phyloP scores from a whole-genome alignment of 257 asterid genomes.

The Nicotiana attenuata region DNA sequence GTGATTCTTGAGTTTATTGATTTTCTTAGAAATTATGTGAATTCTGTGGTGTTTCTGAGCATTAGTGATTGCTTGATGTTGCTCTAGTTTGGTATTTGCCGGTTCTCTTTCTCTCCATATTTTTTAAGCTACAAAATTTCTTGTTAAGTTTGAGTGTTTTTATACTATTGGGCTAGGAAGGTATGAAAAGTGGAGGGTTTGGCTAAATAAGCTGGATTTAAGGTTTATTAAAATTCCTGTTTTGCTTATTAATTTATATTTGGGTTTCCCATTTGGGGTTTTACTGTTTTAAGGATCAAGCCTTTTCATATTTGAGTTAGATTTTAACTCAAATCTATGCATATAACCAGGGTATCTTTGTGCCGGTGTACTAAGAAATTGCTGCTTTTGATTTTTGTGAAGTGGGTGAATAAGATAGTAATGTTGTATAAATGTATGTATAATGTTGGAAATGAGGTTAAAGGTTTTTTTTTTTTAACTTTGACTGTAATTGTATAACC shows the following conservation, averaged over 20 bases:
- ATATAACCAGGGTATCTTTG: no score
- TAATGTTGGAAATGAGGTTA: background rate
- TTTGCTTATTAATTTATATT: background rate
- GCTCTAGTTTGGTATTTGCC: background rate
- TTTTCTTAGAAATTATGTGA: no score
- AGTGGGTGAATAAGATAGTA: background rate
- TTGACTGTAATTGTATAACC: no score
- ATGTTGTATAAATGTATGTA: background rate
- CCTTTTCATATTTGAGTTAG: background rate
- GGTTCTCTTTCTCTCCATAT: background rate
- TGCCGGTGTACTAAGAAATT: no score
- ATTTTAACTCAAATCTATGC: no score
- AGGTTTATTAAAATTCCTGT: no score
- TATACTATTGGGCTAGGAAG: background rate
- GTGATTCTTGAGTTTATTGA: no score
- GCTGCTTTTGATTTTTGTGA: no score
- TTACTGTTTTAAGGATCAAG: background rate
- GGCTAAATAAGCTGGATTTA: no score
- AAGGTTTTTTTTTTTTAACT: no score
- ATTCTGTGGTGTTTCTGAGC: no score
- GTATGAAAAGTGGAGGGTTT: background rate
- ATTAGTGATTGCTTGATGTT: background rate
- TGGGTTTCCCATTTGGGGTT: background rate
- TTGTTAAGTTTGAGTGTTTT: background rate
- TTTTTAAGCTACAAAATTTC: background rate